phyloP scores from a whole-genome alignment of 1,284 basidiomycete species.

The Ganoderma lucidum region DNA sequence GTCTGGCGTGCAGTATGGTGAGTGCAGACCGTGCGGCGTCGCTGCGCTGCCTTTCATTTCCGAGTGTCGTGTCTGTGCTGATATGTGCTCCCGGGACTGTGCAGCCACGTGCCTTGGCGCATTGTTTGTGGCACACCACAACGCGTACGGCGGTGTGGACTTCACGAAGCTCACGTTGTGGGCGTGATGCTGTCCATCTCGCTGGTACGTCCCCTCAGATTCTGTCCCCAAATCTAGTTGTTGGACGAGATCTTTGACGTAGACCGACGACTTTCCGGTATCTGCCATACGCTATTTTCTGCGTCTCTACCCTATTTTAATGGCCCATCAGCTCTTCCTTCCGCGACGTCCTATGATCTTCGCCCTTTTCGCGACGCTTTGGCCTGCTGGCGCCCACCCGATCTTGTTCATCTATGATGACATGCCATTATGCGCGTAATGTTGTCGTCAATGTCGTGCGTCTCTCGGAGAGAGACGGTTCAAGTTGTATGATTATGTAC shows the following conservation, averaged over 20 bases:
- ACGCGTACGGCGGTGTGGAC: conserved; percentile 44
- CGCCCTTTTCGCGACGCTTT: background rate
- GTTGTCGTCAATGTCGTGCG: background rate
- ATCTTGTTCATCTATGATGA: conserved; percentile 1
- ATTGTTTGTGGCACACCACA: conserved; percentile 51
- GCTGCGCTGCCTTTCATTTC: conserved; percentile 3
- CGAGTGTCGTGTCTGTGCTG: background rate
- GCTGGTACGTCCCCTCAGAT: background rate
- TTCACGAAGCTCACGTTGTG: conserved; percentile 56
- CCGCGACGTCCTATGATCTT: background rate
- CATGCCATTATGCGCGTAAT: background rate
- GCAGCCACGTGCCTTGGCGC: conserved; percentile 55
- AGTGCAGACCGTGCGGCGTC: conserved; percentile 22
- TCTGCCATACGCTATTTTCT: conserved; percentile 5
- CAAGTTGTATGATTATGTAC: conserved; percentile 9
- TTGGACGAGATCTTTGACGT: background rate
- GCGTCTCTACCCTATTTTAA: conserved; percentile 8
- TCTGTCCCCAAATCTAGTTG: background rate
- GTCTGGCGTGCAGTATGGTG: conserved; percentile 48
- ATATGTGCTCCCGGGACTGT: conserved; percentile 17
- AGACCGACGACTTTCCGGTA: too few species aligned
- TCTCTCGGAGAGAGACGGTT: background rate
- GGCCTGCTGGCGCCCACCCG: background rate
- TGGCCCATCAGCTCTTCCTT: background rate
- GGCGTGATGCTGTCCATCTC: conserved; percentile 42